phyloP scores from a whole-genome alignment of 2,329 filamentous ascomycete genomes.

The Pestalotiopsis fici region DNA sequence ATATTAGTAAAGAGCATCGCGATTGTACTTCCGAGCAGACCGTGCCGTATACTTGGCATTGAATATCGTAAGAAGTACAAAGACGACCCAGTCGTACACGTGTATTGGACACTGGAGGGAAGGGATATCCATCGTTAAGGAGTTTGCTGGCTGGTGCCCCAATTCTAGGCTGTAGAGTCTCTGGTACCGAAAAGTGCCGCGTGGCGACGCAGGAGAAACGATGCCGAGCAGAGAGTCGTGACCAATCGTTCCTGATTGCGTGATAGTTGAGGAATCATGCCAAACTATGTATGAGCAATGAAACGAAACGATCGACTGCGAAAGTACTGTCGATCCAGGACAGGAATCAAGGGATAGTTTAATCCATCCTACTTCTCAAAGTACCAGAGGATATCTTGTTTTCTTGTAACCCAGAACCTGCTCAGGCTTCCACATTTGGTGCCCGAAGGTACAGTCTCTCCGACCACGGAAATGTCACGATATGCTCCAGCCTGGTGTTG shows the following conservation, averaged over 20 bases:
- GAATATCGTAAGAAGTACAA: no score
- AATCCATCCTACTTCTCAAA: neutral
- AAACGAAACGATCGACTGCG: neutral
- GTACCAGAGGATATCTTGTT: no score
- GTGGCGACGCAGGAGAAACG: neutral
- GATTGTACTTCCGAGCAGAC: neutral
- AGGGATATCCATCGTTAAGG: neutral
- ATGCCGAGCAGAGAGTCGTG: neutral
- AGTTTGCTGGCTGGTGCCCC: neutral
- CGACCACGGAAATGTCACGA: neutral
- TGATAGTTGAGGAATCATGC: neutral
- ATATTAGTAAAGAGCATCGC: neutral
- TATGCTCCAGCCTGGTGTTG: neutral
- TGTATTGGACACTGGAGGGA: neutral
- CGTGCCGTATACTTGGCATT: no score
- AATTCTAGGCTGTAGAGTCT: neutral
- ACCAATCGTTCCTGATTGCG: neutral
- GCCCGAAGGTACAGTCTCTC: neutral
- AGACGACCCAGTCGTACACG: no score
- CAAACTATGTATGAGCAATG: neutral
- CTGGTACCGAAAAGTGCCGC: neutral
- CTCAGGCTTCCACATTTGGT: neutral
- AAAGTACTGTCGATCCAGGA: neutral
- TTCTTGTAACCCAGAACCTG: no score
- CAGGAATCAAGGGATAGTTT: neutral